phyloP scores from a whole-genome alignment of 108 stramenopile genomes.

The Bacterosira constricta region DNA sequence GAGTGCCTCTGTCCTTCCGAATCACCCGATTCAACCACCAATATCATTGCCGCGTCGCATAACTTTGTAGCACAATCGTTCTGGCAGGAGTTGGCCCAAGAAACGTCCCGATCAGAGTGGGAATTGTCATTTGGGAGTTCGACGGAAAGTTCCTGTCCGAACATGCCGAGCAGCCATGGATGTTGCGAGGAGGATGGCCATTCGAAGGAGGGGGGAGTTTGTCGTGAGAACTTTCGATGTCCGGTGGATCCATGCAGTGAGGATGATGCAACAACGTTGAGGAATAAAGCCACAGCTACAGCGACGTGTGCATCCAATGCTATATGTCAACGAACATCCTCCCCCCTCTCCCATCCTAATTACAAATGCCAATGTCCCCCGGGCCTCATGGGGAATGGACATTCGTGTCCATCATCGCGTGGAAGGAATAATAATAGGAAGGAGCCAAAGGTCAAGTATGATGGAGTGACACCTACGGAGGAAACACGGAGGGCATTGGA shows the following conservation, averaged over 20 bases:
- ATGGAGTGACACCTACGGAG: slow-evolving; percentile 83
- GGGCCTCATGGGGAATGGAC: slow-evolving; percentile 82
- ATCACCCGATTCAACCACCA: neutral
- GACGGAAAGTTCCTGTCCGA: slow-evolving; percentile 59
- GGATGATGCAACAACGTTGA: neutral
- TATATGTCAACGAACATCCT: slow-evolving; percentile 55
- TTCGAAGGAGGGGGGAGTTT: slow-evolving; percentile 58
- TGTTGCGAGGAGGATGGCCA: slow-evolving; percentile 61
- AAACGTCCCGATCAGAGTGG: slow-evolving; percentile 59
- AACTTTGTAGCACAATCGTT: slow-evolving; percentile 17
- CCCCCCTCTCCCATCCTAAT: slow-evolving; percentile 51
- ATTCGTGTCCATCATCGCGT: no score
- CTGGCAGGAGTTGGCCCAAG: neutral
- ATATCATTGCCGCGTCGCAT: neutral
- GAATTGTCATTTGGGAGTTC: slow-evolving; percentile 60
- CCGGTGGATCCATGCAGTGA: slow-evolving; percentile 69
- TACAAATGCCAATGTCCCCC: slow-evolving; percentile 73
- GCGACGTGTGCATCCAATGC: slow-evolving; percentile 62
- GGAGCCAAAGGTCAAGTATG: slow-evolving; percentile 79
- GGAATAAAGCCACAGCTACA: slow-evolving; percentile 3
- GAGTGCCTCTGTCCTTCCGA: slow-evolving; percentile 83
- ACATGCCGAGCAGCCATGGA: slow-evolving; percentile 50
- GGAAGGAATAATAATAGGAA: neutral
- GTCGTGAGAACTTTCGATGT: slow-evolving; percentile 65
- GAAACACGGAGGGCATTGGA: slow-evolving; percentile 55